These are phyloP conservation scores for Alnus glutinosa DNA, from an alignment of 306 rosid species.

Conservation along the genomic window DNA sequence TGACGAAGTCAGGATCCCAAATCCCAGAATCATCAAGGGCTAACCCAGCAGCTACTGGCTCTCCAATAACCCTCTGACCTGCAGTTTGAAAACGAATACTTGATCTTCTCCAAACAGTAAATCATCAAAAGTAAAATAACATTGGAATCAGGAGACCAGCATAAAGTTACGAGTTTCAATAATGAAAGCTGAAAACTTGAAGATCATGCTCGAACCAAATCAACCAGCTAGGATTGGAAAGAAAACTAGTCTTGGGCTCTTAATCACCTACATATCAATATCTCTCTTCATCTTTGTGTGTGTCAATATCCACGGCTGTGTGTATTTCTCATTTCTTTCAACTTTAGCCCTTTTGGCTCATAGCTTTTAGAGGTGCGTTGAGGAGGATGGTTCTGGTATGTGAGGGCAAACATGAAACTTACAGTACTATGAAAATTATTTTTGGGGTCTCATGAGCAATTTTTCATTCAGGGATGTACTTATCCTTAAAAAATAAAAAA, in stretches of 20 bases:
- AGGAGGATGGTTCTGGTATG: neutral
- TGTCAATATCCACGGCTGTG: neutral
- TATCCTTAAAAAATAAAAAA: neutral
- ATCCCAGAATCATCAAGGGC: slow-evolving; percentile 86
- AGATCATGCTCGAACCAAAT: neutral
- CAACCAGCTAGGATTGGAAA: neutral
- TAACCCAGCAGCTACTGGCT: slow-evolving; percentile 84
- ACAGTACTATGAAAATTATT: neutral
- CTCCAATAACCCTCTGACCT: slow-evolving; percentile 89
- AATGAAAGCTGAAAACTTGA: neutral
- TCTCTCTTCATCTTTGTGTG: neutral
- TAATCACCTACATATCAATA: neutral
- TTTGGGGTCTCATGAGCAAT: neutral
- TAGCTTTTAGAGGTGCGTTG: neutral
- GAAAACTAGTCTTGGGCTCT: neutral
- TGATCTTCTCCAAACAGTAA: neutral
- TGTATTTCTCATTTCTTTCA: neutral
- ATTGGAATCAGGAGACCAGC: neutral
- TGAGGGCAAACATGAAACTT: neutral
- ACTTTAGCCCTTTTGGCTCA: neutral
- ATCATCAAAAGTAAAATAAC: neutral
- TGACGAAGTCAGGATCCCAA: slow-evolving; percentile 87
- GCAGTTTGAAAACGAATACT: slow-evolving; percentile 29
- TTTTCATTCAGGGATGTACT: neutral
- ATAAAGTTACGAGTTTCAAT: neutral